Percentiles rank a stretch among this genome's conserved stretches.
phyloP scores from a whole-genome alignment of 2,329 filamentous ascomycete species.

The Claviceps citrina region DNA sequence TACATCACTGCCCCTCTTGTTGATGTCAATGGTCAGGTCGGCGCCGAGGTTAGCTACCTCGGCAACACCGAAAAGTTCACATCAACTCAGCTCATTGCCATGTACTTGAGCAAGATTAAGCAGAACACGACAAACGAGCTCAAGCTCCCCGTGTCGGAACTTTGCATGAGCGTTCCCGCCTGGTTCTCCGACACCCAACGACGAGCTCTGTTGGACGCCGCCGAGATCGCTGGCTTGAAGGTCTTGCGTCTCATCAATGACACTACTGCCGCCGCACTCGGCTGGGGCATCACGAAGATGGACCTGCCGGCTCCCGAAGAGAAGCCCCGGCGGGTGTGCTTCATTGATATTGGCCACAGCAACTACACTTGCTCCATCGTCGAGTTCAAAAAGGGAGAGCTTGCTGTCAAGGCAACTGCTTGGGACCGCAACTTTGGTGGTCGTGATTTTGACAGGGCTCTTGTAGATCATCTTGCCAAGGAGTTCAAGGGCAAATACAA shows the following conservation, averaged over 20 bases:
- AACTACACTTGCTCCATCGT: slow-evolving; percentile 91
- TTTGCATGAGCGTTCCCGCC: slow-evolving; percentile 84
- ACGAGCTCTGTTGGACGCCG: slow-evolving; percentile 73
- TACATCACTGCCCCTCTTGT: slow-evolving; percentile 74
- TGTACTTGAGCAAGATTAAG: slow-evolving; percentile 93
- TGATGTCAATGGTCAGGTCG: slow-evolving; percentile 86
- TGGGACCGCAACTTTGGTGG: slow-evolving; percentile 96
- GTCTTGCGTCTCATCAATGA: slow-evolving; percentile 92
- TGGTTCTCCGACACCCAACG: slow-evolving; percentile 97
- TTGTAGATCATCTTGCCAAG: slow-evolving; percentile 85
- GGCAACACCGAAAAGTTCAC: slow-evolving; percentile 93
- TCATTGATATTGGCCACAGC: slow-evolving; percentile 91
- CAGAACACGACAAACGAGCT: slow-evolving; percentile 74
- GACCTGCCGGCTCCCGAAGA: slow-evolving; percentile 81
- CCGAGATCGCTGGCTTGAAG: slow-evolving; percentile 87
- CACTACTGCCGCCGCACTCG: slow-evolving; percentile 87
- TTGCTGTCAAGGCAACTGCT: slow-evolving; percentile 80
- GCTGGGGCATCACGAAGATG: slow-evolving; percentile 94
- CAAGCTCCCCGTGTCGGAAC: slow-evolving; percentile 77
- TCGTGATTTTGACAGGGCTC: slow-evolving; percentile 87
- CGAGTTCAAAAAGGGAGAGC: slow-evolving; percentile 93
- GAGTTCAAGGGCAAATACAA: slow-evolving; percentile 98
- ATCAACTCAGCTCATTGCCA: slow-evolving; percentile 83
- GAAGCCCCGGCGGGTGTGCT: slow-evolving; percentile 78
- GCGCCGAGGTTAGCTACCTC: slow-evolving; percentile 82